Base-by-base conservation (phyloP, 2,329 filamentous ascomycete species). In the Orbilia brochopaga region DNA sequence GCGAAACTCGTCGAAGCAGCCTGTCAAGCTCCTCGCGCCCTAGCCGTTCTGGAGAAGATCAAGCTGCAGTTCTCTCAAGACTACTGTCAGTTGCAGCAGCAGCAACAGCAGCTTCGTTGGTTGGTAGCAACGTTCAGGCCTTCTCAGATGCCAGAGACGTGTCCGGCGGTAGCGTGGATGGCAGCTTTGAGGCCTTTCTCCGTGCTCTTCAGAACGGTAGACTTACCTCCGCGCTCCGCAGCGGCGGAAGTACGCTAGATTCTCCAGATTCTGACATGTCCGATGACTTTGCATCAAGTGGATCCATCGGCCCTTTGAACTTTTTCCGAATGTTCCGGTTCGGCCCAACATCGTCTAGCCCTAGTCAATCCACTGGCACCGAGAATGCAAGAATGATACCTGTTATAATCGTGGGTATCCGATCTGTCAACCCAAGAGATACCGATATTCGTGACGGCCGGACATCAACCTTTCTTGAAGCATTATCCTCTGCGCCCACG, bases 291-390 rank as follows among this genome's bases (percentile, higher is more conserved):
- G 66, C 53, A 54, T 69, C 63, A 27, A 81, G 81, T 24, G 81
- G 81, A 40, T 80, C 81, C 32, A 79, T 83, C 7, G 82, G 84
- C 10, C 85, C 87, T 2, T 81, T 89, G 69, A 89, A 89, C 77
- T 88, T 89, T 78, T 84, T 89, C 78, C 82, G 87, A 64, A 88
- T 89, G 79, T 89, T 89, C 78, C 82, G 87, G 52, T 89, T 89
- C 78, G 85, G 85, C 53, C 84, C 86, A 60, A 81, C 83, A 7
- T 80, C 81, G 24, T 75, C 21, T 77, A 56, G 72, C 78, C 17
- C 63, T 76, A n/a, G 50, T 50, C n/a, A 74, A 1, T 23, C 74
- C 32, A 32, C 75, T 51, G 79, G 80, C 62, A 61, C 79, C 52
- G 81, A 82, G 51, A 79, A 79, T 21, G 76, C 77, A 73, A 82